Conservation (phyloP, 73 alveolate genomes). For the Paramecium primaurelia region DNA sequence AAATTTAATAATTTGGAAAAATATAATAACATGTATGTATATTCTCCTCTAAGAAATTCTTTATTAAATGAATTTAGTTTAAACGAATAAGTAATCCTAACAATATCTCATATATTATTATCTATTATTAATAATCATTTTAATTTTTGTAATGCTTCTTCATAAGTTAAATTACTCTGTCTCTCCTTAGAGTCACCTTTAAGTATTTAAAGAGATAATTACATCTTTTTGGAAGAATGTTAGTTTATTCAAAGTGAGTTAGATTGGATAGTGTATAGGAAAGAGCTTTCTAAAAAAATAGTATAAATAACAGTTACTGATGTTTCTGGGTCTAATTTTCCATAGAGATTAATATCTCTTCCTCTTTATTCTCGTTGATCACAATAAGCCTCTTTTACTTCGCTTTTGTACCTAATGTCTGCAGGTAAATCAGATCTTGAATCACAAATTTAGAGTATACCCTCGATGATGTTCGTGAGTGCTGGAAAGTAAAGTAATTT, state of each 20-base stretch:
- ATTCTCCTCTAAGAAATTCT: background rate
- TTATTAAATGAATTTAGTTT: no score
- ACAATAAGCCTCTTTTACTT: constrained; percentile 49
- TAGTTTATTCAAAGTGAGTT: background rate
- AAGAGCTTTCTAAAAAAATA: background rate
- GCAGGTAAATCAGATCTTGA: constrained; percentile 58
- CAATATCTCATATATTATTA: background rate
- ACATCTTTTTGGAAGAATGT: background rate
- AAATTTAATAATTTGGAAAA: no score
- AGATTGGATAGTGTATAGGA: constrained; percentile 22
- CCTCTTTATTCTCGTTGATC: background rate
- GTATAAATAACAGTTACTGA: constrained; percentile 27
- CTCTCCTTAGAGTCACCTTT: background rate
- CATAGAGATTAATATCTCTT: background rate
- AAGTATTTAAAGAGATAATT: background rate
- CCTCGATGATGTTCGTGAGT: constrained; percentile 57
- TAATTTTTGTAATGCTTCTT: constrained; percentile 25
- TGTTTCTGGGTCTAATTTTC: constrained; percentile 39
- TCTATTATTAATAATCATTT: background rate
- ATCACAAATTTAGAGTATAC: background rate
- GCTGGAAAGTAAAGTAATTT: constrained; percentile 45
- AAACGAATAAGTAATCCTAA: background rate
- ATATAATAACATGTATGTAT: no score
- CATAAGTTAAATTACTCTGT: background rate
- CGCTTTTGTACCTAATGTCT: constrained; percentile 51